Evolutionary conservation across 257 asterid genomes (phyloP).

Genomic region (Gynochthodes officinalis): DNA sequence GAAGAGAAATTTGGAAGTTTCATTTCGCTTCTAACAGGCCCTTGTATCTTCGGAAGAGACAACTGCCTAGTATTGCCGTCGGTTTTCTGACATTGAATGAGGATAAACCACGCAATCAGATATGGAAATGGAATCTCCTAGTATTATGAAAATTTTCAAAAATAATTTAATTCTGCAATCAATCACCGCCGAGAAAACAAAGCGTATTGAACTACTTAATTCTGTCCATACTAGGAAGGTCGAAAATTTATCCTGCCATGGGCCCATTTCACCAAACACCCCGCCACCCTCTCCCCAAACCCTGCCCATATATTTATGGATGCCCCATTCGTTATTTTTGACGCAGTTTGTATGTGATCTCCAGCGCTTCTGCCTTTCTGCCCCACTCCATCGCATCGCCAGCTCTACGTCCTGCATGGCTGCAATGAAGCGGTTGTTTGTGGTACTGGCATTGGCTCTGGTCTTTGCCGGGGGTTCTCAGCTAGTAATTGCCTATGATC

Average conservation of each 20-base stretch:
- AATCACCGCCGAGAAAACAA: too few species aligned
- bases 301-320: not conserved
- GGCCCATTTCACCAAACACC: too few species aligned
- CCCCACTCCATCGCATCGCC: not conserved
- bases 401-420: conserved; percentile 14
- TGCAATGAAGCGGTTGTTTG: not conserved
- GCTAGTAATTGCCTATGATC: conserved; percentile 25
- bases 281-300: too few species aligned
- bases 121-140: not conserved
- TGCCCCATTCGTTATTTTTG: not conserved
- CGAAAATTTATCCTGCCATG: not conserved
- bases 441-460: conserved; percentile 10
- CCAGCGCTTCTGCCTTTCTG: not conserved
- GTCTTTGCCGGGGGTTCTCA: conserved; percentile 19
- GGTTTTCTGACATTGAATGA: not conserved
- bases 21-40: not conserved
- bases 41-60: not conserved
- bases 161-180: too few species aligned
- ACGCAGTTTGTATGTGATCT: not conserved
- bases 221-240: too few species aligned
- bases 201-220: too few species aligned
- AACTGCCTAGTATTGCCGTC: not conserved
- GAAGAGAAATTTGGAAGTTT: not conserved
- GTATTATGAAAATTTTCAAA: not conserved
- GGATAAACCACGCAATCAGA: not conserved